Evolutionary conservation across 2,329 filamentous ascomycete genomes (phyloP).

Genomic region (Arthrobotrys entomopaga): DNA sequence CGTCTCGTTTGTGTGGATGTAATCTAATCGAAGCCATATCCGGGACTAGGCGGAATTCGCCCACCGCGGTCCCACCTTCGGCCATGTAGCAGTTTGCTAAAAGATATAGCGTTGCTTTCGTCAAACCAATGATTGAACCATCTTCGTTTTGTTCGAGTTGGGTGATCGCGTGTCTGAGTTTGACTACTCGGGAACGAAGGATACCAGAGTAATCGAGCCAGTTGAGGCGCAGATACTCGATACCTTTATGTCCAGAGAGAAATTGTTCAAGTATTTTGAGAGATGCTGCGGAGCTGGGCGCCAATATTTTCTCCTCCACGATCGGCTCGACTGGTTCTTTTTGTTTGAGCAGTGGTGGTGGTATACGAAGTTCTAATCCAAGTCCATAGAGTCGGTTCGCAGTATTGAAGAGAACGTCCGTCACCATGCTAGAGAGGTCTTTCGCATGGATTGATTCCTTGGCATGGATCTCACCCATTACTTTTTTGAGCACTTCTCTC

Average conservation of each 20-base stretch:
- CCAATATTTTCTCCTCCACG: slow-evolving; percentile 61
- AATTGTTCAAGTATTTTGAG: slow-evolving; percentile 62
- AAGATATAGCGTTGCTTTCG: slow-evolving; percentile 72
- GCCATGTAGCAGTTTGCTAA: slow-evolving; percentile 74
- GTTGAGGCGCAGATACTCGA: slow-evolving; percentile 77
- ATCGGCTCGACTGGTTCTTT: slow-evolving; percentile 57
- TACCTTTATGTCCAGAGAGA: slow-evolving; percentile 65
- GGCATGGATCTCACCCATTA: slow-evolving; percentile 68
- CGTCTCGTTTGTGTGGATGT: slow-evolving; percentile 38
- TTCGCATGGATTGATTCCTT: slow-evolving; percentile 71
- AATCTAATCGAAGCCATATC: slow-evolving; percentile 35
- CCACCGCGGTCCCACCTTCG: slow-evolving; percentile 18
- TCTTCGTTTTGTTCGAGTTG: slow-evolving; percentile 64
- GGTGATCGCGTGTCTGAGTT: slow-evolving; percentile 68
- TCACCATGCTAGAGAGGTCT: slow-evolving; percentile 73
- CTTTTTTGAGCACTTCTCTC: slow-evolving; percentile 70
- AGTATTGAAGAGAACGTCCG: slow-evolving; percentile 79
- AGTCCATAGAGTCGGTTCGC: slow-evolving; percentile 79
- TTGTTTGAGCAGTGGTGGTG: slow-evolving; percentile 3
- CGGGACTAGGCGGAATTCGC: slow-evolving; percentile 31
- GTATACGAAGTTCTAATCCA: slow-evolving; percentile 61
- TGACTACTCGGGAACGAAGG: slow-evolving; percentile 73
- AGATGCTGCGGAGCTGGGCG: slow-evolving; percentile 49
- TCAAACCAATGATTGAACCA: slow-evolving; percentile 69
- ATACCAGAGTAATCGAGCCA: slow-evolving; percentile 83